These are phyloP conservation scores for Verruconis gallopava DNA, from an alignment of 2,329 filamentous ascomycete species.

Conservation along the genomic window DNA sequence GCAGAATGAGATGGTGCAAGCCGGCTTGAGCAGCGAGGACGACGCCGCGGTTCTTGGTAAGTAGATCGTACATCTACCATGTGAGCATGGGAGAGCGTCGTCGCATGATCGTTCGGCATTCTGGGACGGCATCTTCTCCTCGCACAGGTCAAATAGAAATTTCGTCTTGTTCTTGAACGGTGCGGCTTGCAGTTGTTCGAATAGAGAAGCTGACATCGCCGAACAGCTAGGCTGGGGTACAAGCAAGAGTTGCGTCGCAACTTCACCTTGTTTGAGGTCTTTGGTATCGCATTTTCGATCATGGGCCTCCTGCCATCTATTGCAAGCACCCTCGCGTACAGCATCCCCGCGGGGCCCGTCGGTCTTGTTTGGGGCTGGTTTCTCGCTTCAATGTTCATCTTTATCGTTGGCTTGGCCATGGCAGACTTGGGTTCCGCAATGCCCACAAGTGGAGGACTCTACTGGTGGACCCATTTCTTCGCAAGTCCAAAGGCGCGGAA, in stretches of 20 bases:
- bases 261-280: constrained; percentile 47
- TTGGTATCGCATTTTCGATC: constrained; percentile 49
- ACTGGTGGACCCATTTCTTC: constrained; percentile 48
- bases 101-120: neutral
- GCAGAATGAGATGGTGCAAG: constrained; percentile 2
- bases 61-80: neutral
- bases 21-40: constrained; percentile 23
- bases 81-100: neutral
- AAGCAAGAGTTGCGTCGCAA: constrained; percentile 46
- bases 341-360: constrained; percentile 3
- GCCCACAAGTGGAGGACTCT: constrained; percentile 45
- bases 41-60: constrained; percentile 29
- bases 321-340: constrained; percentile 37
- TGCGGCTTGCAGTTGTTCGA: no score
- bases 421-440: constrained; percentile 47
- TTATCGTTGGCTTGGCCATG: constrained; percentile 42
- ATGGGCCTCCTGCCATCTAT: constrained; percentile 50
- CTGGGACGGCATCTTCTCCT: neutral
- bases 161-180: no score
- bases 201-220: no score
- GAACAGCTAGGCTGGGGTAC: constrained; percentile 49
- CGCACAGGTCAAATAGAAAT: no score
- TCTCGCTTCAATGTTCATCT: constrained; percentile 41
- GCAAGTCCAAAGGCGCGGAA: constrained; percentile 34
- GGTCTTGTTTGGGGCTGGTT: constrained; percentile 41